Evolutionary conservation across 1,284 basidiomycete genomes (phyloP).

Genomic region (Ganoderma boninense): DNA sequence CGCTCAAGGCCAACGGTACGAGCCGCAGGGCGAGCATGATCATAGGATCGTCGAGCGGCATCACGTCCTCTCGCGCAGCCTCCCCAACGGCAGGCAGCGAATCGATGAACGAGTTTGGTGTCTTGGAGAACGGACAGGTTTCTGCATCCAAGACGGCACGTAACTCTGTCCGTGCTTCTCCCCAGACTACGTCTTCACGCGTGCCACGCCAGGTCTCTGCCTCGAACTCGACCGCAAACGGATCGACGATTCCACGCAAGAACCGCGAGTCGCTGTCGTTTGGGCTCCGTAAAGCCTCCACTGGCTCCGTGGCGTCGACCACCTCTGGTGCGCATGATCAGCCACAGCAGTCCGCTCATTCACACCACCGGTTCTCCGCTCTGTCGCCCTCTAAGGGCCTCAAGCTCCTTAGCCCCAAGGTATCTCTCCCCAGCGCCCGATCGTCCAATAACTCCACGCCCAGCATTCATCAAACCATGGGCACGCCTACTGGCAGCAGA

Average conservation of each 20-base stretch:
- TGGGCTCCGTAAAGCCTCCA: conserved; percentile 80
- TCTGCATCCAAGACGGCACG: conserved; percentile 49
- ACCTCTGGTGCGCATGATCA: conserved; percentile 54
- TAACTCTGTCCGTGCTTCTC: conserved; percentile 66
- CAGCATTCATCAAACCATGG: conserved; percentile 57
- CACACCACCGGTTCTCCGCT: conserved; percentile 75
- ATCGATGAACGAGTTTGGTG: conserved; percentile 78
- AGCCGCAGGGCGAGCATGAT: conserved; percentile 71
- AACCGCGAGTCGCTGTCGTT: conserved; percentile 82
- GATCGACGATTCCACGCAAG: conserved; percentile 63
- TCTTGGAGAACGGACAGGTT: conserved; percentile 66
- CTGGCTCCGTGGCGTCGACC: conserved; percentile 74
- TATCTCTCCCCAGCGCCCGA: conserved; percentile 65
- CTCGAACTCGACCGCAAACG: conserved; percentile 52
- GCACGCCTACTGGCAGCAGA: conserved; percentile 76
- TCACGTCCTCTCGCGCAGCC: conserved; percentile 63
- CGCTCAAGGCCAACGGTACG: conserved; percentile 60
- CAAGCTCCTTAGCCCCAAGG: conserved; percentile 82
- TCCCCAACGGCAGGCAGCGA: conserved; percentile 63
- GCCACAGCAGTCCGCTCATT: conserved; percentile 36
- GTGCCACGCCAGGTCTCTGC: conserved; percentile 73
- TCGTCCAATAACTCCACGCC: conserved; percentile 63
- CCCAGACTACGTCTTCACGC: conserved; percentile 53
- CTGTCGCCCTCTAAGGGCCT: conserved; percentile 84
- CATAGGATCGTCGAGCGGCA: conserved; percentile 48